Evolutionary conservation across 1,284 basidiomycete genomes (phyloP).

Genomic region (Thelephora terrestris): DNA sequence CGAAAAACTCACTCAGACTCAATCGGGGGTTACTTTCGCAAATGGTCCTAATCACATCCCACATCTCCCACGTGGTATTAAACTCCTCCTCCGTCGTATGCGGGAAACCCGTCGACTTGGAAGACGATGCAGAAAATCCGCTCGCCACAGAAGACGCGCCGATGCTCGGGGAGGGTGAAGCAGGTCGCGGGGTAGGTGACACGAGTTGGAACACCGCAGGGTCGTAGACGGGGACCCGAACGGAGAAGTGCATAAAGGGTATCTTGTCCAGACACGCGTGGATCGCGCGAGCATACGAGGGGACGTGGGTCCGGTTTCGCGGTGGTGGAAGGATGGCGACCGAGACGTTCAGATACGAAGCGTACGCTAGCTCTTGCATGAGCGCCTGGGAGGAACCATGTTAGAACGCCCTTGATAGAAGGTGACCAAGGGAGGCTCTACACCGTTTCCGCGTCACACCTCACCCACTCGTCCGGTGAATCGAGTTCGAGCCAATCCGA

Average conservation of each 20-base stretch:
- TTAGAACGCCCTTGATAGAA: not conserved
- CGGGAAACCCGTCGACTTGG: conserved; percentile 7
- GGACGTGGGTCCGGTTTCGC: conserved; percentile 72
- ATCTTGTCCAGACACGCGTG: conserved; percentile 64
- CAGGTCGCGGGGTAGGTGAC: conserved; percentile 21
- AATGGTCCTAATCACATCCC: conserved; percentile 86
- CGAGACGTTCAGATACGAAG: conserved; percentile 83
- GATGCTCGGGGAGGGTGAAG: conserved; percentile 5
- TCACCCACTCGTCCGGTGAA: conserved; percentile 85
- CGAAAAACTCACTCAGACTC: conserved; percentile 54
- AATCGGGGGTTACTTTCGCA: conserved; percentile 83
- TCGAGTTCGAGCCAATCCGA: conserved; percentile 97
- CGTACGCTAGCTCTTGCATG: conserved; percentile 88
- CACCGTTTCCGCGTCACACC: conserved; percentile 93
- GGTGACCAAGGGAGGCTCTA: conserved; percentile 6
- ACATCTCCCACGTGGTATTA: conserved; percentile 93
- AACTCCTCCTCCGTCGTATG: conserved; percentile 44
- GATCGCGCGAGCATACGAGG: conserved; percentile 89
- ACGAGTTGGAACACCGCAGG: conserved; percentile 42
- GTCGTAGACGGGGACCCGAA: conserved; percentile 81
- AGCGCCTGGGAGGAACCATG: conserved; percentile 55
- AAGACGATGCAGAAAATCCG: conserved; percentile 7
- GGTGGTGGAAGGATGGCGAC: conserved; percentile 88
- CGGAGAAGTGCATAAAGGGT: conserved; percentile 67
- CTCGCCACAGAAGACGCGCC: conserved; percentile 10